Conservation (phyloP, 768 basidiomycete genomes). For the Arthromyces matolae region DNA sequence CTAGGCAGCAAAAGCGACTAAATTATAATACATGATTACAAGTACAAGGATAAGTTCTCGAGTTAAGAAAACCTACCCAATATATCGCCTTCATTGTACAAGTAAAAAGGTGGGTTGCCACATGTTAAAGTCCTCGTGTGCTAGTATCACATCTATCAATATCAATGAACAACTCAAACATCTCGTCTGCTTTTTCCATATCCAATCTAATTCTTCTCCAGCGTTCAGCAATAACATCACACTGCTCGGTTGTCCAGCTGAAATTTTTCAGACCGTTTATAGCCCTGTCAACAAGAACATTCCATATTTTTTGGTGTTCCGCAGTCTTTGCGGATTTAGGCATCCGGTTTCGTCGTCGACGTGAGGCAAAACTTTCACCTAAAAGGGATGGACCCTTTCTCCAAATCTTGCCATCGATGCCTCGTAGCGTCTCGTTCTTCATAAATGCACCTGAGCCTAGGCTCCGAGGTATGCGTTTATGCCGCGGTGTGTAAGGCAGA, state of each 20-base stretch:
- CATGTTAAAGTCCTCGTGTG: slow-evolving; percentile 1
- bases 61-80: slow-evolving; percentile 32
- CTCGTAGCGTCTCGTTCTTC: slow-evolving; percentile 14
- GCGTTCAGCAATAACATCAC: no score
- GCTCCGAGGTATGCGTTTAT: background rate
- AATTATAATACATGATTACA: no score
- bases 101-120: no score
- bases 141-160: slow-evolving; percentile 27
- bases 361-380: no score
- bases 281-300: no score
- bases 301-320: no score
- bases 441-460: slow-evolving; percentile 13
- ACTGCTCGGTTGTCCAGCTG: no score
- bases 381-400: slow-evolving; percentile 4
- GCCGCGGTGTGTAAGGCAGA: background rate
- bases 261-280: no score
- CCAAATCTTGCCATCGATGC: slow-evolving; percentile 7
- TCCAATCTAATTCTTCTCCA: background rate
- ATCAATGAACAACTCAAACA: slow-evolving; percentile 43
- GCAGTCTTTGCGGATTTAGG: no score
- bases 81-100: slow-evolving; percentile 21
- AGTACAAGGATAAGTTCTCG: no score
- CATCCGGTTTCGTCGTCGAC: background rate
- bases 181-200: slow-evolving; percentile 18
- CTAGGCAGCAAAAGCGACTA: slow-evolving; percentile 47